A percentile compares a stretch with the other conserved stretches of the same genome.
Conservation (phyloP, 108 stramenopile genomes). For the Aurantiochytrium sp. region DNA sequence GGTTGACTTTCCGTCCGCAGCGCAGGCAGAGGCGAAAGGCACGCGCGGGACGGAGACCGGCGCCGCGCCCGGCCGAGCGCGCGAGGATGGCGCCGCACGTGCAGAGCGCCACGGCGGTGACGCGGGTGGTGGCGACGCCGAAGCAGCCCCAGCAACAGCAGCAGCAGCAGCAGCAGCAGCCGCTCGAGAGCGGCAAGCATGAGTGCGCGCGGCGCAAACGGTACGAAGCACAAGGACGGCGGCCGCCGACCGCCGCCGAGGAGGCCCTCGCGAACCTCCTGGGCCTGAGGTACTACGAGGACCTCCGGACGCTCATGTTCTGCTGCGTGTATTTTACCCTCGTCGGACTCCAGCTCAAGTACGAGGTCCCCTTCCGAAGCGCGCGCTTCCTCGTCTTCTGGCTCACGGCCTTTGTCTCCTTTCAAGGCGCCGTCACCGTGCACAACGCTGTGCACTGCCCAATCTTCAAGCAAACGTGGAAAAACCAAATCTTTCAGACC, state of each 20-base stretch:
- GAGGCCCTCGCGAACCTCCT: not conserved
- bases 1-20: too few species aligned
- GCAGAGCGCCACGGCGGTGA: too few species aligned
- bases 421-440: not conserved
- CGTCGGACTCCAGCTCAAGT: not conserved
- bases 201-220: not conserved
- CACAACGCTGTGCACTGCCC: slow-evolving; percentile 15
- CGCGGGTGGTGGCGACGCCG: too few species aligned
- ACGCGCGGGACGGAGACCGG: too few species aligned
- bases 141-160: too few species aligned
- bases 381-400: not conserved
- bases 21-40: too few species aligned
- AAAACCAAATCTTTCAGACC: not conserved
- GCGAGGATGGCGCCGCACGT: too few species aligned
- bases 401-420: not conserved
- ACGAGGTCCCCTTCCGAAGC: not conserved
- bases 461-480: slow-evolving; percentile 2
- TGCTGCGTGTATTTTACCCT: not conserved
- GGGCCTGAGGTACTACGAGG: slow-evolving; percentile 5
- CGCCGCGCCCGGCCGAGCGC: too few species aligned
- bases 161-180: too few species aligned
- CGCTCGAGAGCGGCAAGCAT: too few species aligned
- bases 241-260: not conserved
- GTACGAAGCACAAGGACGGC: not conserved
- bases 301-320: slow-evolving; percentile 1